These are phyloP conservation scores for Hortaea werneckii DNA, from an alignment of 2,329 filamentous ascomycete species.

Conservation along the genomic window DNA sequence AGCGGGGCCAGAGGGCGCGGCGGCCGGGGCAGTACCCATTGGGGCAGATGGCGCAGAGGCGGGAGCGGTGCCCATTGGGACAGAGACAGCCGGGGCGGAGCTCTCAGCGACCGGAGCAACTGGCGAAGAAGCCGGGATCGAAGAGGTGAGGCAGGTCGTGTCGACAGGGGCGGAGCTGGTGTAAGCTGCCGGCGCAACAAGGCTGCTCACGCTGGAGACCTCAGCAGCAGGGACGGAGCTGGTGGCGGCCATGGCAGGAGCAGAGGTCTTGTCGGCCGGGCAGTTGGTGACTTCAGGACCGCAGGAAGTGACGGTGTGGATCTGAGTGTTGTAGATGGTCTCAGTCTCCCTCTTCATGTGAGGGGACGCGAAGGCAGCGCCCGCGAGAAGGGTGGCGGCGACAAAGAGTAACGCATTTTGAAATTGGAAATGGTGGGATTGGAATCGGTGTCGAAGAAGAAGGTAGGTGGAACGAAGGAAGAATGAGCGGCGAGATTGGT, in stretches of 20 bases:
- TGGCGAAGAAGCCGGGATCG: not conserved
- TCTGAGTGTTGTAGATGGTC: conserved; percentile 32
- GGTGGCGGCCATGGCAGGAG: not conserved
- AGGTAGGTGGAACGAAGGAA: not conserved
- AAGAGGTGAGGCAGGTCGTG: not conserved
- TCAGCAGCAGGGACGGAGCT: not conserved
- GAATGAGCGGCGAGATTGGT: not conserved
- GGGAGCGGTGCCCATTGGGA: not conserved
- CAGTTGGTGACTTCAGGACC: conserved; percentile 27
- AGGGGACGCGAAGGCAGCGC: conserved; percentile 4
- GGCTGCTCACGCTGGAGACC: not conserved
- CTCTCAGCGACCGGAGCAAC: not conserved
- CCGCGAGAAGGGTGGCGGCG: conserved; percentile 6
- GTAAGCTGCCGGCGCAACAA: not conserved
- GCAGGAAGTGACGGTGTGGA: conserved; percentile 34
- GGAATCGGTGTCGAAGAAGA: not conserved
- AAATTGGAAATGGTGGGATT: not conserved
- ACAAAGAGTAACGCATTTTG: conserved; percentile 2
- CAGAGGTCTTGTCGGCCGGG: conserved; percentile 3
- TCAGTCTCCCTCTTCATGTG: conserved; percentile 6
- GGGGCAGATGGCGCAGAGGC: not conserved
- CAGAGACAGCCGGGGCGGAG: not conserved
- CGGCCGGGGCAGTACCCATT: not conserved
- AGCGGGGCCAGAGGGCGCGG: not conserved
- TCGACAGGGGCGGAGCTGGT: not conserved